Evolutionary conservation across 768 basidiomycete genomes (phyloP), one percentile per base, ranked within the genome.

Genomic region (Asterophora lycoperdoides): DNA sequence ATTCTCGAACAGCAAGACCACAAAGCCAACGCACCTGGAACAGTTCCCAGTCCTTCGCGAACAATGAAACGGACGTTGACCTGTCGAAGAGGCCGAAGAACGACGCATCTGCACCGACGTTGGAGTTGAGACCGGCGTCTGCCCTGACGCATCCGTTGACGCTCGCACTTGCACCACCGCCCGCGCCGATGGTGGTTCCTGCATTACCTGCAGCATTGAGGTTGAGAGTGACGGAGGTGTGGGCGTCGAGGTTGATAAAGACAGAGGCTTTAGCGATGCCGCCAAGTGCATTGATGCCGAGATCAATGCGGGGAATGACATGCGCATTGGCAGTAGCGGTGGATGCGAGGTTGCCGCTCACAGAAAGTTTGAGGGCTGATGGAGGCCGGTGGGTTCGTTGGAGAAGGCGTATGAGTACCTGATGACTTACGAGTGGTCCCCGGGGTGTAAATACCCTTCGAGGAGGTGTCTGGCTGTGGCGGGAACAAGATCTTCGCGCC

Each of bases 241-340:
- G 65, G 1, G 69, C 60, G 44, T 76, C 73, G 38, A 75, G 54
- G 4, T 72, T 64, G 33, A 79, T 53, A 58, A 70, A 75, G 15
- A 80, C 55, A 0, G 56, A 62, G 10, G 75, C 71, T 5, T 68
- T 53, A 2, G 65, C 71, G 5, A 51, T 45, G 20, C 63, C 65
- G 8, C 57, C 68, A 1, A 81, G 60, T 4, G 73, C 73, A 4
- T 59, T 57, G 30, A 81, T 57, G 3, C 75, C 75, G 42, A 81
- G 60, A 39, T 73, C 70, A 35, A 79, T 49, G 28, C 63, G 61
- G 0, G 78, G 79, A 43, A 75, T 77, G 37, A 80, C 58, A 57
- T 80, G 77, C 1, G 71, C 77, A 11, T 64, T 62, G 14, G 79
- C 49, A 2, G 58, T 65, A 6, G 72, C 75, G 5, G 68, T 69